Percentiles rank a stretch among this genome's conserved stretches.
Conservation (phyloP, 805 yeast genomes). For the Wickerhamiella parazyma region DNA sequence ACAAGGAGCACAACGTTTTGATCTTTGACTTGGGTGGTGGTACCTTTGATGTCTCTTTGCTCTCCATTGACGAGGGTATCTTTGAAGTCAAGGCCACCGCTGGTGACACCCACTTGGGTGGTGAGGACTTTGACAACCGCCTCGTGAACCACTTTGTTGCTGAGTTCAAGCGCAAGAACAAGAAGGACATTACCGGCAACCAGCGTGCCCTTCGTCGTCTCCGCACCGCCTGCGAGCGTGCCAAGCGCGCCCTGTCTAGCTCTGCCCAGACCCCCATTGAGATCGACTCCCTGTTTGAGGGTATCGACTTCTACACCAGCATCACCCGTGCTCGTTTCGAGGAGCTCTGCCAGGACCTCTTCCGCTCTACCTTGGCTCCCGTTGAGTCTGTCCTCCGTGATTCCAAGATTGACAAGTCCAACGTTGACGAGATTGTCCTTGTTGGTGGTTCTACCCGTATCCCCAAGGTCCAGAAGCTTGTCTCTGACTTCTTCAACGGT, state of each 20-base stretch:
- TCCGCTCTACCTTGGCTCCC: constrained; percentile 88
- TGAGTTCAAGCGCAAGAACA: constrained; percentile 93
- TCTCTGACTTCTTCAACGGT: constrained; percentile 91
- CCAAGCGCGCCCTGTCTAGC: constrained; percentile 95
- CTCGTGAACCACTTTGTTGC: constrained; percentile 82
- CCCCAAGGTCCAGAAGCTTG: constrained; percentile 92
- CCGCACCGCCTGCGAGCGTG: constrained; percentile 98
- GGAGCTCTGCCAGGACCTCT: constrained; percentile 83
- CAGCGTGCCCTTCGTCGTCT: constrained; percentile 96
- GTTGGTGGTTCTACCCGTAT: constrained; percentile 99
- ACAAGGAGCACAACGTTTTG: constrained; percentile 73
- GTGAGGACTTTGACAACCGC: constrained; percentile 98
- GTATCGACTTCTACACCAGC: constrained; percentile 88
- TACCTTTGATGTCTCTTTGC: constrained; percentile 89
- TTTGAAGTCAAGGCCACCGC: constrained; percentile 96
- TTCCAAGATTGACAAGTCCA: constrained; percentile 69
- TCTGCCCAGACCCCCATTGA: constrained; percentile 93
- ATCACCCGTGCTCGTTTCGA: constrained; percentile 97
- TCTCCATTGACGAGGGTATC: constrained; percentile 89
- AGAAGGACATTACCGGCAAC: constrained; percentile 76
- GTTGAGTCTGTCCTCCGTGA: constrained; percentile 93
- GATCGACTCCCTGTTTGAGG: constrained; percentile 88
- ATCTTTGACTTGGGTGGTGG: constrained; percentile 97
- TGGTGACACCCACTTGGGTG: constrained; percentile 99
- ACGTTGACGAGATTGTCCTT: constrained; percentile 85